These are phyloP conservation scores for Miscanthus sacchariflorus DNA, from an alignment of 202 grass and related monocot species.

Conservation along the genomic window DNA sequence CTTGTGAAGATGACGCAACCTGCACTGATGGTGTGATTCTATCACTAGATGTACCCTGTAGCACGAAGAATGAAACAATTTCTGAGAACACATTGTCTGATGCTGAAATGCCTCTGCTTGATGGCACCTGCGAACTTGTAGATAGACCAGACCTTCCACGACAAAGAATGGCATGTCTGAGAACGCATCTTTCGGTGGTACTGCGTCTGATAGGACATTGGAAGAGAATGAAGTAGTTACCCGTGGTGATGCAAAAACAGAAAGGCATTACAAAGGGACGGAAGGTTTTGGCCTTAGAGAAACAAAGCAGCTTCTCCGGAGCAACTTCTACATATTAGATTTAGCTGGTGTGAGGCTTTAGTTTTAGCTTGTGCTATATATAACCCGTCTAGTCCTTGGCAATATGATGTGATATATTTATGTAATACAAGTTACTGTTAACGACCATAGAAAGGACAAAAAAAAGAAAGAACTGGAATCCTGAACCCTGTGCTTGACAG, in stretches of 20 bases:
- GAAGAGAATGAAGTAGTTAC: background rate
- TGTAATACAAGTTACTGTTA: slow-evolving; percentile 12
- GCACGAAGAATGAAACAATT: background rate
- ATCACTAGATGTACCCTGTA: background rate
- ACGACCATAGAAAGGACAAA: background rate
- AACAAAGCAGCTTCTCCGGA: slow-evolving; percentile 42
- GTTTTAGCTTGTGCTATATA: slow-evolving; percentile 21
- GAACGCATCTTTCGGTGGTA: slow-evolving; percentile 4
- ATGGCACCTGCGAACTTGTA: background rate
- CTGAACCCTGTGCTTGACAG: background rate
- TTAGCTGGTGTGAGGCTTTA: background rate
- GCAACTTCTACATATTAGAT: slow-evolving; percentile 29
- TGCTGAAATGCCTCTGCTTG: slow-evolving; percentile 24
- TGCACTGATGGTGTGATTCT: slow-evolving; percentile 17
- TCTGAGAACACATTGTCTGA: background rate
- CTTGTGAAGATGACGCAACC: slow-evolving; percentile 21
- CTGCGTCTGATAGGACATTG: background rate
- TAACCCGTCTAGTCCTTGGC: background rate
- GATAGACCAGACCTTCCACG: background rate
- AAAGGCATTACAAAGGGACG: slow-evolving; percentile 56
- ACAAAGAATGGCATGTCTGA: slow-evolving; percentile 12
- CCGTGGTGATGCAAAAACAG: slow-evolving; percentile 47
- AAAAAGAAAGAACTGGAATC: background rate
- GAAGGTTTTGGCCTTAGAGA: slow-evolving; percentile 44
- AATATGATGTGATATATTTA: slow-evolving; percentile 1